Evolutionary conservation across 1,284 basidiomycete genomes (phyloP), one percentile per base, ranked within the genome.

Genomic region (Ceratobasidium sp.): DNA sequence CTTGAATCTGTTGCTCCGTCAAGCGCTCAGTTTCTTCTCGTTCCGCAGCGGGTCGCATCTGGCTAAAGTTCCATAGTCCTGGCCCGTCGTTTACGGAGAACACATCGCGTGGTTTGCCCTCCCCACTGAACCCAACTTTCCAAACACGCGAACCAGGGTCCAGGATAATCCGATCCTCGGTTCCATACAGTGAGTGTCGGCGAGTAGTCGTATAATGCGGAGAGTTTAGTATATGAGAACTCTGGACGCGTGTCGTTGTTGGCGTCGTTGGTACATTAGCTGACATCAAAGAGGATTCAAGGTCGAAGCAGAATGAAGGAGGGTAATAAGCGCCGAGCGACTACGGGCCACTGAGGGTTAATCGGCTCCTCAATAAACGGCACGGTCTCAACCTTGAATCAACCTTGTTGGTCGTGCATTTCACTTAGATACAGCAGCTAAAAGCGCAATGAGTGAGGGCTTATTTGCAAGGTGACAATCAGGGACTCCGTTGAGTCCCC

Each of bases 101-200:
- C 27, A 93, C 86, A 72, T 92, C 87, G 73, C 92, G 80, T 15
- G 93, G 91, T 70, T 85, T 83, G n/a, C 90, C 89, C 80, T 94
- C 93, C 20, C 93, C 92, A 76, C 91, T 93, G 79, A 94, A 94
- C 1, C 93, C 93, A 7, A 92, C 89, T 79, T 93, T 93, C 92
- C 92, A 94, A 69, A 93, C 83, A 57, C 86, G 84, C 54, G 90
- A 92, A 50, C 93, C 93, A 31, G 91, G 87, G 76, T 95, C 93
- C 71, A 94, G 87, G 58, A 94, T 85, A 56, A 94, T 86, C 60
- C 92, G 84, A 77, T 94, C 92, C 76, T 94, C 93, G 5, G 89
- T 92, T 55, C 92, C 93, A 78, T 94, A 93, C 2, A 94, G 80
- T 32, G 89, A 89, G 78, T 90, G 87, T 72, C 91, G 82, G 49